Evolutionary conservation across 768 basidiomycete genomes (phyloP), one percentile per base, ranked within the genome.

Genomic region (Fibroporia radiculosa): DNA sequence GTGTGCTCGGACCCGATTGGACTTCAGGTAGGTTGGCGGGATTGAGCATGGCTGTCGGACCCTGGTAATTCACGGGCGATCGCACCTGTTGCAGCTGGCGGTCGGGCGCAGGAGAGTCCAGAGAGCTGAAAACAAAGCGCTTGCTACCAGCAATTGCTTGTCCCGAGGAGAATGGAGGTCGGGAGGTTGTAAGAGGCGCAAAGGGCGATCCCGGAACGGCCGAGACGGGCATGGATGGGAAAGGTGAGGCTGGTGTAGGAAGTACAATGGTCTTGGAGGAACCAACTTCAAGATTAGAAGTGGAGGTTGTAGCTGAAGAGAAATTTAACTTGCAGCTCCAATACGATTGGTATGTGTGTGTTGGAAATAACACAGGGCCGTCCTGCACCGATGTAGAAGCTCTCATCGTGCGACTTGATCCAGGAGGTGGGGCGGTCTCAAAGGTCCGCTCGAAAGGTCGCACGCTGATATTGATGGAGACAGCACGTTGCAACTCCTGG

Each of bases 251-350:
- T 8, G 86, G 88, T 45, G 85, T 59, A 11, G 60, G 60, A 16
- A 59, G 38, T 19, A 50, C 56, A 26, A 40, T 41, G 14, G 32
- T 39, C 33, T 43, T 49, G 6, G 43, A 32, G 19, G 33, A 11
- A 6, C 44, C 48, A 11, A 27, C 38, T n/a, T 42, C 39, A 19
- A 26, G 24, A 11, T 50, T 44, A 44, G 40, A 18, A 13, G 37
- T 3, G 26, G 12, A n/a, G 22, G 6, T 14, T 4, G 26, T n/a
- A 2, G 13, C 27, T 2, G 28, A 25, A 14, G 75, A 65, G n/a
- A 96, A 70, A 60, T 93, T 89, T 16, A 96, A 77, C 1, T 88
- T 69, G 52, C 90, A 93, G 52, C 90, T 95, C 93, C 93, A 96
- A 24, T 82, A 70, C 1, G 92, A 93, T 0, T 81, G 77, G 62